These are phyloP conservation scores for Alternaria rosae DNA, from an alignment of 2,329 filamentous ascomycete species.

Conservation along the genomic window DNA sequence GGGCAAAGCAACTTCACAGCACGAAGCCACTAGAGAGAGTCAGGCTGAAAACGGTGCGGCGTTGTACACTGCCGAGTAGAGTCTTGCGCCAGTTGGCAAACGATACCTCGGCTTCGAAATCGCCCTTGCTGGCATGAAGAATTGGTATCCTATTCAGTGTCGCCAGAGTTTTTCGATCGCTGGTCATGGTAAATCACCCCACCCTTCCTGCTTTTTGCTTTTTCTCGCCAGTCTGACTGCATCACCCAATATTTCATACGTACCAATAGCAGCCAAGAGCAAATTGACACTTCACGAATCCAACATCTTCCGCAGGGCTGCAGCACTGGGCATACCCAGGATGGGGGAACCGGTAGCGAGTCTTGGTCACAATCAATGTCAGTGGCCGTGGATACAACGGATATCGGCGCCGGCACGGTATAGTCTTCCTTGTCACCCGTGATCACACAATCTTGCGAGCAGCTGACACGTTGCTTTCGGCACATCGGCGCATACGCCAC, in stretches of 20 bases:
- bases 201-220: background rate
- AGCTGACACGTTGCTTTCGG: slow-evolving; percentile 6
- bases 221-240: background rate
- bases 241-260: background rate
- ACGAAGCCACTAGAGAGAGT: background rate
- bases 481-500: background rate
- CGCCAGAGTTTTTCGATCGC: background rate
- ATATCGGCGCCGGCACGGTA: slow-evolving; percentile 8
- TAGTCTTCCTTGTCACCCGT: background rate
- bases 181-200: background rate
- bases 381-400: slow-evolving; percentile 3
- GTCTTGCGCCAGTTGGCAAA: background rate
- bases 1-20: background rate
- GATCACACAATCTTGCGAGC: background rate
- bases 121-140: background rate
- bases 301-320: slow-evolving; percentile 8
- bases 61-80: slow-evolving; percentile 14
- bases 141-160: background rate
- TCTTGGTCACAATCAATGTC: background rate
- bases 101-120: background rate
- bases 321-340: slow-evolving; percentile 1
- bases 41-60: slow-evolving; percentile 14
- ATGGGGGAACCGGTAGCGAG: slow-evolving; percentile 1
- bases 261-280: background rate
- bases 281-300: background rate